Evolutionary conservation across 129 eudicot species (phyloP), one percentile per base, ranked within the genome.

Genomic region (Mikania micrantha): DNA sequence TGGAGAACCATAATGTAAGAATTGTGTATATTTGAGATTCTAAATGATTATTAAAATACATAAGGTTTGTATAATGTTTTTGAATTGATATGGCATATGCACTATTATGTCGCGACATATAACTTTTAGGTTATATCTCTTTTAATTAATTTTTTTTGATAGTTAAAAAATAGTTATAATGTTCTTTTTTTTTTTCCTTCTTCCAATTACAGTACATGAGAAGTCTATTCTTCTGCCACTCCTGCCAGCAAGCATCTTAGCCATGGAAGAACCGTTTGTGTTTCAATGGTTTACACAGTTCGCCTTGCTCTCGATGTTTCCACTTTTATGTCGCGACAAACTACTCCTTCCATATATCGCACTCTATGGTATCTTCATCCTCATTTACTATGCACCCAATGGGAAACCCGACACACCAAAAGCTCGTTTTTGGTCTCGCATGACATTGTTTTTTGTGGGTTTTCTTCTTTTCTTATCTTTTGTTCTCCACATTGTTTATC

Each of bases 171-270:
- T n/a, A n/a, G n/a, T n/a, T n/a, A n/a, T n/a, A n/a, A n/a, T n/a
- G n/a, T n/a, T n/a, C n/a, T n/a, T n/a, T n/a, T n/a, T n/a, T n/a
- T n/a, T n/a, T n/a, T n/a, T n/a, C n/a, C n/a, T n/a, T n/a, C n/a
- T n/a, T n/a, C n/a, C 34, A 41, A 24, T 79, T 75, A 36, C 96
- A 93, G 99, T 93, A 12, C 96, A 93, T 11, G 99, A 93, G 82
- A 93, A 93, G 87, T 93, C 99, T 16, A 84, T 89, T 44, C 87
- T 93, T 58, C 80, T 93, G 74, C 95, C 99, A 1, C 92, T 93
- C 57, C 74, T 93, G 69, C 96, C 99, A 9, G 96, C 95, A 47
- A 86, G 90, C 78, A 67, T 93, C n/a, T 81, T 93, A 86, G 99
- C 96, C 32, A 19, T 81, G 60, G 95, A 93, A 77, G 90, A 93